These are phyloP conservation scores for Arctostaphylos glauca DNA, from an alignment of 148 eudicot species.

Conservation along the genomic window DNA sequence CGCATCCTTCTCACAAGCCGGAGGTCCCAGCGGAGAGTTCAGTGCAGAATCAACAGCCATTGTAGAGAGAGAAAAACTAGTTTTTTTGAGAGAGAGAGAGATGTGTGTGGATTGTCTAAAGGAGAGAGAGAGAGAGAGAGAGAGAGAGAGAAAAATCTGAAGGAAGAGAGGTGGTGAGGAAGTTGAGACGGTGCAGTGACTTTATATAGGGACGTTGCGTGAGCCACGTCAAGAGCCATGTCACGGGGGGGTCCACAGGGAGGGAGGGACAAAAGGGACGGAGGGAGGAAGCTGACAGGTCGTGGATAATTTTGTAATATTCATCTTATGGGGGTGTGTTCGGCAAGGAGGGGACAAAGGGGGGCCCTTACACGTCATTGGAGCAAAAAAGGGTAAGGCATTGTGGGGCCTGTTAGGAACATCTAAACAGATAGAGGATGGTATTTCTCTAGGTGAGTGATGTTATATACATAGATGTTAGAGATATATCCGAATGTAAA, in stretches of 20 bases:
- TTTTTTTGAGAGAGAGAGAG: conserved; percentile 14
- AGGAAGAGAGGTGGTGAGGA: neutral
- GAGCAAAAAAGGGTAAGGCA: conserved; percentile 16
- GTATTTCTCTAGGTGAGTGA: no score
- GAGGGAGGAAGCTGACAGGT: conserved; percentile 32
- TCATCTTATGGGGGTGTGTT: conserved; percentile 12
- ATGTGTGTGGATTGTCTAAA: no score
- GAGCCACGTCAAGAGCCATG: conserved; percentile 31
- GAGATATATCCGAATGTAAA: no score
- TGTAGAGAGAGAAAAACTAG: neutral
- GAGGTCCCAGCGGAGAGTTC: conserved; percentile 62
- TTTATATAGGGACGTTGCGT: neutral
- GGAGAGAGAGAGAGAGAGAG: neutral
- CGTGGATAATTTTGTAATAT: conserved; percentile 25
- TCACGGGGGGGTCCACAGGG: neutral
- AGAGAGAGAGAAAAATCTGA: neutral
- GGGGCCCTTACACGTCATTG: conserved; percentile 38
- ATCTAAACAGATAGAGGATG: conserved; percentile 25
- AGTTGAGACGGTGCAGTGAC: neutral
- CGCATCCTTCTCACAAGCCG: conserved; percentile 77
- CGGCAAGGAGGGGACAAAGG: conserved; percentile 26
- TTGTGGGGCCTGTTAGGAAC: conserved; percentile 37
- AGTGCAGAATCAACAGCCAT: conserved; percentile 72
- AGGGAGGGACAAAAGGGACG: neutral
- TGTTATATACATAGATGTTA: no score